These are phyloP conservation scores for Auxenochlorella pyrenoidosa DNA, from an alignment of 139 green algal species.

Conservation along the genomic window DNA sequence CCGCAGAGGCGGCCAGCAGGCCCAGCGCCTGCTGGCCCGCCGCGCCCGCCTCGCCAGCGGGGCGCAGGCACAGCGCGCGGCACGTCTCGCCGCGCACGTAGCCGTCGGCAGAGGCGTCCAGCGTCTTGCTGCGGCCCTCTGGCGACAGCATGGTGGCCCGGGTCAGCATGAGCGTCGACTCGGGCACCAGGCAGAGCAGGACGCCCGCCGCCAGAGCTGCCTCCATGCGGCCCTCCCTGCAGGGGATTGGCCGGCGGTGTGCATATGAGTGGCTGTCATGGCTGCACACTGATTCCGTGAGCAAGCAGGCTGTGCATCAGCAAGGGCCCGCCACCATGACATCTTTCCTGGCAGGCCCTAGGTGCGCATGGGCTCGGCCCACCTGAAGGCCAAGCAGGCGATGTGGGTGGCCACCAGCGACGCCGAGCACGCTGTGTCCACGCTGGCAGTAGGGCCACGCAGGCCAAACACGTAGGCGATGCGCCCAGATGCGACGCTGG, in stretches of 20 bases:
- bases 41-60: neutral
- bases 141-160: constrained; percentile 72
- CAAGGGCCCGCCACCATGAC: neutral
- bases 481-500: constrained; percentile 76
- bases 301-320: too few species aligned
- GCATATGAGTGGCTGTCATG: too few species aligned
- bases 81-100: constrained; percentile 84
- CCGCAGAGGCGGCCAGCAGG: constrained; percentile 65
- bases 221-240: constrained; percentile 29
- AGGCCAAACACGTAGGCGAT: constrained; percentile 73
- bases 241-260: neutral
- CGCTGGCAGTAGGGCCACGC: constrained; percentile 65
- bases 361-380: too few species aligned
- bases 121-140: constrained; percentile 87
- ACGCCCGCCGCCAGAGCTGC: constrained; percentile 69
- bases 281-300: too few species aligned
- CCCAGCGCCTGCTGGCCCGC: constrained; percentile 28
- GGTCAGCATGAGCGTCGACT: constrained; percentile 55
- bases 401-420: constrained; percentile 72
- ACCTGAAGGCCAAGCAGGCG: constrained; percentile 47
- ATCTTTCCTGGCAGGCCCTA: neutral
- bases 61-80: constrained; percentile 20
- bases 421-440: constrained; percentile 83
- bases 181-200: constrained; percentile 47
- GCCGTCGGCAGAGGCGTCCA: constrained; percentile 86